Conservation (phyloP, 495 filamentous ascomycete genomes). For the Penicillium fimorum region DNA sequence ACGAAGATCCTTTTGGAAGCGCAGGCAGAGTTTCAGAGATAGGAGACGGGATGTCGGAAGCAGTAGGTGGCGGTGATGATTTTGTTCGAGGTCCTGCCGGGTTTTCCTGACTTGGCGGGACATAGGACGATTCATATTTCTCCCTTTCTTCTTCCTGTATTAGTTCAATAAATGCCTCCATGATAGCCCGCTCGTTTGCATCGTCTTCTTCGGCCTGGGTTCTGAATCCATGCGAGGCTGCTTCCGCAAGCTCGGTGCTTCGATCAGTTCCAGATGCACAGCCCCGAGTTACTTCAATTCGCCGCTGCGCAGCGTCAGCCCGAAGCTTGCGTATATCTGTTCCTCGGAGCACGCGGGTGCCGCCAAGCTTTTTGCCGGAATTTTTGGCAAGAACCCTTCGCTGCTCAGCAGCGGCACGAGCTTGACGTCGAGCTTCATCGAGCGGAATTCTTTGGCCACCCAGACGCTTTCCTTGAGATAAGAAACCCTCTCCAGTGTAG, state of each 20-base stretch:
- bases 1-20: slow-evolving; percentile 1
- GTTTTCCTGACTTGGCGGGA: slow-evolving; percentile 60
- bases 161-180: slow-evolving; percentile 82
- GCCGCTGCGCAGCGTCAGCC: slow-evolving; percentile 66
- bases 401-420: slow-evolving; percentile 74
- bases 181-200: slow-evolving; percentile 86
- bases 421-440: slow-evolving; percentile 73
- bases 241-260: slow-evolving; percentile 59
- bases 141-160: slow-evolving; percentile 80
- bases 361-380: slow-evolving; percentile 74
- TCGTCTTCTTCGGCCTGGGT: slow-evolving; percentile 88
- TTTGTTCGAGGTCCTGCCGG: slow-evolving; percentile 52
- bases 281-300: slow-evolving; percentile 64
- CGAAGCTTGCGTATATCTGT: slow-evolving; percentile 74
- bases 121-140: slow-evolving; percentile 64
- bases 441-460: slow-evolving; percentile 66
- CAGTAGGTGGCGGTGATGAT: slow-evolving; percentile 22
- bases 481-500: slow-evolving; percentile 90
- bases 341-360: slow-evolving; percentile 57
- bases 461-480: slow-evolving; percentile 69
- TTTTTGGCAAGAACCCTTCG: slow-evolving; percentile 56
- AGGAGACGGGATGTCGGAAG: slow-evolving; percentile 12
- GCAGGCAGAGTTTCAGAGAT: slow-evolving; percentile 4
- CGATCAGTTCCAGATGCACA: slow-evolving; percentile 70
- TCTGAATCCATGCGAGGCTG: slow-evolving; percentile 70